A percentile compares a stretch with the other conserved stretches of the same genome.
Evolutionary conservation across 495 filamentous ascomycete species (phyloP).

Genomic region (Aspergillus incahuasiensis): DNA sequence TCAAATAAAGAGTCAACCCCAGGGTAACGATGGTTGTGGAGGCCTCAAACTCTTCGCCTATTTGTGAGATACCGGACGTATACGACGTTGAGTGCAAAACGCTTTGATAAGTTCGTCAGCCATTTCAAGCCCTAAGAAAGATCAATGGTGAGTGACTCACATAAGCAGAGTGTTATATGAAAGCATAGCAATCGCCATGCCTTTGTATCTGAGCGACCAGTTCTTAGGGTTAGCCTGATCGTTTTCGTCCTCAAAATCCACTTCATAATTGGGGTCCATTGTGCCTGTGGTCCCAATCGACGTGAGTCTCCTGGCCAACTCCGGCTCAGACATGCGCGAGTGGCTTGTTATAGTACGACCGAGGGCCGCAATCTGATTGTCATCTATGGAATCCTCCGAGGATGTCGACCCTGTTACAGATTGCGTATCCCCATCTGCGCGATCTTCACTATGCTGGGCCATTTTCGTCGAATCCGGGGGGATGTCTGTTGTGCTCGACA

Average conservation of each 20-base stretch:
- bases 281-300: slow-evolving; percentile 57
- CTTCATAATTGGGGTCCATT: slow-evolving; percentile 64
- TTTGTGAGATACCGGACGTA: slow-evolving; percentile 18
- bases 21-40: slow-evolving; percentile 59
- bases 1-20: slow-evolving; percentile 68
- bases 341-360: slow-evolving; percentile 25
- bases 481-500: slow-evolving; percentile 18
- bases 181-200: slow-evolving; percentile 56
- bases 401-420: slow-evolving; percentile 27
- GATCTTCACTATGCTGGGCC: slow-evolving; percentile 18
- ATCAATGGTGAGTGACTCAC: slow-evolving; percentile 25
- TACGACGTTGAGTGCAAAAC: slow-evolving; percentile 78
- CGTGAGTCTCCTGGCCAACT: slow-evolving; percentile 37
- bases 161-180: slow-evolving; percentile 71
- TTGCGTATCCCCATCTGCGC: slow-evolving; percentile 20
- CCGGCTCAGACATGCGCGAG: slow-evolving; percentile 23
- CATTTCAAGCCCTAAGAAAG: neutral
- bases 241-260: slow-evolving; percentile 60
- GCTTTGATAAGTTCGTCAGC: slow-evolving; percentile 20
- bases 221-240: slow-evolving; percentile 71
- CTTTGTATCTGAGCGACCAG: slow-evolving; percentile 67
- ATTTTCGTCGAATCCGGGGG: slow-evolving; percentile 23
- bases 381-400: slow-evolving; percentile 27
- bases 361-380: slow-evolving; percentile 23
- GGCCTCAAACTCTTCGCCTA: slow-evolving; percentile 53